Conservation (phyloP, 306 rosid genomes). For the Nissolia schottii region DNA sequence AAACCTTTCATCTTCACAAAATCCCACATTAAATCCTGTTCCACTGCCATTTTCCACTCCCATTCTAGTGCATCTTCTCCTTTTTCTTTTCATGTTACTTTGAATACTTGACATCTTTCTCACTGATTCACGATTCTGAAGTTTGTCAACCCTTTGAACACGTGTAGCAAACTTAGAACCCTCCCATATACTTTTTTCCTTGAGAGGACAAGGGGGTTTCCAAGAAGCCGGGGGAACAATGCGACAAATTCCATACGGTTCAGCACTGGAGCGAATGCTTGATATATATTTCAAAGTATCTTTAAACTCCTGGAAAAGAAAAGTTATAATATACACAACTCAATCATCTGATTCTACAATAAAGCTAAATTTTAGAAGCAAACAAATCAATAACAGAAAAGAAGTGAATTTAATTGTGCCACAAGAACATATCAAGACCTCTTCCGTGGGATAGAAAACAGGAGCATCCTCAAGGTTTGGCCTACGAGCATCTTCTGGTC, state of each 20-base stretch:
- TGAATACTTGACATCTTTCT: slow-evolving; percentile 53
- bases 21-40: slow-evolving; percentile 43
- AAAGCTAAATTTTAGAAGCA: slow-evolving; percentile 14
- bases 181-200: slow-evolving; percentile 69
- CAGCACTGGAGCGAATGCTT: slow-evolving; percentile 74
- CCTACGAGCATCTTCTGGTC: slow-evolving; percentile 68
- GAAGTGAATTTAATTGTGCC: slow-evolving; percentile 17
- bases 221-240: slow-evolving; percentile 96
- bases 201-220: slow-evolving; percentile 94
- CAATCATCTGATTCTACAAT: slow-evolving; percentile 28
- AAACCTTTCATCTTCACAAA: slow-evolving; percentile 71
- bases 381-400: slow-evolving; percentile 16
- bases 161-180: slow-evolving; percentile 85
- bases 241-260: slow-evolving; percentile 92
- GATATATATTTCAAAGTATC: slow-evolving; percentile 86
- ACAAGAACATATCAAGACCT: slow-evolving; percentile 54
- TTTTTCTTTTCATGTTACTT: slow-evolving; percentile 69
- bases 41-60: slow-evolving; percentile 52
- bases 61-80: slow-evolving; percentile 72
- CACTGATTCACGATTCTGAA: slow-evolving; percentile 81
- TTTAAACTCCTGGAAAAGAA: slow-evolving; percentile 72
- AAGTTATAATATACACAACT: slow-evolving; percentile 12
- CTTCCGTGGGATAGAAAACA: slow-evolving; percentile 85
- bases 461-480: slow-evolving; percentile 83
- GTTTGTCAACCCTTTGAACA: slow-evolving; percentile 92